These are phyloP conservation scores for Samsoniella hepiali DNA, from an alignment of 2,329 filamentous ascomycete species.

Conservation along the genomic window DNA sequence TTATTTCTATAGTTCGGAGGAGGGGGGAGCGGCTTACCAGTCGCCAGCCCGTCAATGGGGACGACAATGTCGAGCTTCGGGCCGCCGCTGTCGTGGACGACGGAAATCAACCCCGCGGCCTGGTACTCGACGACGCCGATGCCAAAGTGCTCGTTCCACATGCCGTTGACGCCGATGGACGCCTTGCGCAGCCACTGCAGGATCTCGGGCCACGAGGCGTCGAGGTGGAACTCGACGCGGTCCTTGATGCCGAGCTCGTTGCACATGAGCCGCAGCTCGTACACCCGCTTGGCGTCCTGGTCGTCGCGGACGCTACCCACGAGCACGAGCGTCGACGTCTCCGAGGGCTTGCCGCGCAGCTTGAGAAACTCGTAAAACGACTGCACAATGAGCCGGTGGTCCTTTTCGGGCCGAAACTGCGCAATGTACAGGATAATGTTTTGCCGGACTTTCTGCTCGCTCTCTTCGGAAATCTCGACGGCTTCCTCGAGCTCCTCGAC, in stretches of 20 bases:
- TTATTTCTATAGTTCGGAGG: no score
- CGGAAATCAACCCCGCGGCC: slow-evolving; percentile 85
- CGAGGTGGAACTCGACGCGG: slow-evolving; percentile 79
- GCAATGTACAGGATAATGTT: slow-evolving; percentile 86
- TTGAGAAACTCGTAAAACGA: slow-evolving; percentile 77
- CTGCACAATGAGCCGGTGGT: slow-evolving; percentile 81
- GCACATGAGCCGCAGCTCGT: slow-evolving; percentile 79
- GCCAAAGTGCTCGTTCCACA: slow-evolving; percentile 99
- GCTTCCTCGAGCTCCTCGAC: slow-evolving; percentile 77
- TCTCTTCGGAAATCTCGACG: slow-evolving; percentile 67
- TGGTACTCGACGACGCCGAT: slow-evolving; percentile 99
- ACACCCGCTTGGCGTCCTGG: slow-evolving; percentile 76
- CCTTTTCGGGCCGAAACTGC: slow-evolving; percentile 96
- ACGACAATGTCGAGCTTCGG: slow-evolving; percentile 93
- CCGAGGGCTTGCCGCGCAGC: slow-evolving; percentile 46
- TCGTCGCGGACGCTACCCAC: slow-evolving; percentile 91
- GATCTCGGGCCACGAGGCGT: slow-evolving; percentile 86
- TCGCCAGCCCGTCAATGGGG: slow-evolving; percentile 71
- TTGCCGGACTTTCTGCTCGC: slow-evolving; percentile 62
- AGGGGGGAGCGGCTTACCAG: slow-evolving; percentile 50
- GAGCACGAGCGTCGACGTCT: slow-evolving; percentile 68
- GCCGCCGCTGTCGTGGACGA: slow-evolving; percentile 90
- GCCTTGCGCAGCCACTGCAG: slow-evolving; percentile 72
- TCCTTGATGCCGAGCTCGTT: slow-evolving; percentile 85
- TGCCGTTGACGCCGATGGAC: slow-evolving; percentile 88